Evolutionary conservation across 2,329 filamentous ascomycete species (phyloP).

Genomic region (Coniochaeta sp.): DNA sequence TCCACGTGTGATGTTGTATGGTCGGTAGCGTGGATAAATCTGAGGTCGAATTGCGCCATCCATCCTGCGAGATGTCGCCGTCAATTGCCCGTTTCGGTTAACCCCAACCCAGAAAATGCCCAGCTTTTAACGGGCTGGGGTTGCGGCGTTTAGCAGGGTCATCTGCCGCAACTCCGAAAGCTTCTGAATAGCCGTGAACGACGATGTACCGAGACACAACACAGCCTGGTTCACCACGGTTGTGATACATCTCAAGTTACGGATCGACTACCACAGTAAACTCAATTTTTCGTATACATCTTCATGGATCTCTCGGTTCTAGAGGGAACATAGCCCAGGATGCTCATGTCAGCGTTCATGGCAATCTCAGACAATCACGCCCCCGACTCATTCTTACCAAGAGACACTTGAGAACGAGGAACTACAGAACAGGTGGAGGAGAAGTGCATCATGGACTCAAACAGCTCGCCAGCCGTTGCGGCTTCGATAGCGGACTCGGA

Average conservation of each 20-base stretch:
- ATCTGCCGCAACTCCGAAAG: background rate
- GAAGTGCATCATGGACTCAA: background rate
- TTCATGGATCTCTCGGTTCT: background rate
- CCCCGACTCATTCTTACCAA: background rate
- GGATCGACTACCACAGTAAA: no score
- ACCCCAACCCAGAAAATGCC: no score
- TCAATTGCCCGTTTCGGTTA: background rate
- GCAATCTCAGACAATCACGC: slow-evolving; percentile 8
- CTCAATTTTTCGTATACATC: no score
- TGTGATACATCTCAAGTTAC: no score
- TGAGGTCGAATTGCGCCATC: background rate
- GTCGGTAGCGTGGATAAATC: no score
- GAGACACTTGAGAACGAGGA: background rate
- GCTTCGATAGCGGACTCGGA: slow-evolving; percentile 1
- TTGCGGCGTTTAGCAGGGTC: background rate
- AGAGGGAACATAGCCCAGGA: background rate
- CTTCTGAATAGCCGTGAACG: background rate
- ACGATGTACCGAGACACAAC: background rate
- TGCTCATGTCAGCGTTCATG: background rate
- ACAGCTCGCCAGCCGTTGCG: background rate
- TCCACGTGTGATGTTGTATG: background rate
- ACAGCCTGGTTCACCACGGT: no score
- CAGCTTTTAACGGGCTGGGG: no score
- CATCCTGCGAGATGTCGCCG: background rate
- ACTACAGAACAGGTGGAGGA: background rate